Evolutionary conservation across 805 yeast genomes (phyloP).

Genomic region (Nakazawaea ernobii): DNA sequence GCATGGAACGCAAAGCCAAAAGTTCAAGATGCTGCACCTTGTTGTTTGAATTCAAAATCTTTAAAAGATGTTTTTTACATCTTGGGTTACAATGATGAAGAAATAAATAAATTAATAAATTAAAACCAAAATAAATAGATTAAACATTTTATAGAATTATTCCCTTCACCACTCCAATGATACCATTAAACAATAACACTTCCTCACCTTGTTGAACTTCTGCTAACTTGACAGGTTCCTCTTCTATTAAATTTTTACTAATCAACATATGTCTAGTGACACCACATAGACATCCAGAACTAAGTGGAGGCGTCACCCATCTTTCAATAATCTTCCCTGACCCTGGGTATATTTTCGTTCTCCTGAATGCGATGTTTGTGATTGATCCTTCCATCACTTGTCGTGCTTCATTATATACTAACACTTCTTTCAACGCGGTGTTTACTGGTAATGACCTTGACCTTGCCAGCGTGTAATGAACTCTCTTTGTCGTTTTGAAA

Average conservation of each 20-base stretch:
- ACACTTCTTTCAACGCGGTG: constrained; percentile 53
- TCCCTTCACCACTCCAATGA: constrained; percentile 74
- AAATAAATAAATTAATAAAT: constrained; percentile 31
- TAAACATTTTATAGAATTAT: constrained; percentile 22
- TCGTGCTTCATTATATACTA: constrained; percentile 55
- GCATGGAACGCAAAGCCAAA: constrained; percentile 98
- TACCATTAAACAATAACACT: constrained; percentile 72
- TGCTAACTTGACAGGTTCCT: constrained; percentile 39
- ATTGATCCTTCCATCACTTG: constrained; percentile 78
- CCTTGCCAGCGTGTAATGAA: constrained; percentile 59
- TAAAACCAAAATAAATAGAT: constrained; percentile 8
- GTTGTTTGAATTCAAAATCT: constrained; percentile 67
- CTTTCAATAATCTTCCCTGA: constrained; percentile 27
- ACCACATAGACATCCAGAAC: constrained; percentile 82
- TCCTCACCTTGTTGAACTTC: constrained; percentile 62
- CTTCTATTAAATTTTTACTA: constrained; percentile 44
- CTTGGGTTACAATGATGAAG: constrained; percentile 62
- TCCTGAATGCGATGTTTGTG: constrained; percentile 66
- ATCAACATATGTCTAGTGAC: constrained; percentile 66
- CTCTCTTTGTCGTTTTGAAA: constrained; percentile 77
- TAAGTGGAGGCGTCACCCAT: constrained; percentile 81
- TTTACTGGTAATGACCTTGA: constrained; percentile 30
- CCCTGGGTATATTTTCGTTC: constrained; percentile 23
- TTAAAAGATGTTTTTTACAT: constrained; percentile 75
- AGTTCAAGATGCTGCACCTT: constrained; percentile 81